These are phyloP conservation scores for Russula dissimulans DNA, from an alignment of 768 basidiomycete species.

Conservation along the genomic window DNA sequence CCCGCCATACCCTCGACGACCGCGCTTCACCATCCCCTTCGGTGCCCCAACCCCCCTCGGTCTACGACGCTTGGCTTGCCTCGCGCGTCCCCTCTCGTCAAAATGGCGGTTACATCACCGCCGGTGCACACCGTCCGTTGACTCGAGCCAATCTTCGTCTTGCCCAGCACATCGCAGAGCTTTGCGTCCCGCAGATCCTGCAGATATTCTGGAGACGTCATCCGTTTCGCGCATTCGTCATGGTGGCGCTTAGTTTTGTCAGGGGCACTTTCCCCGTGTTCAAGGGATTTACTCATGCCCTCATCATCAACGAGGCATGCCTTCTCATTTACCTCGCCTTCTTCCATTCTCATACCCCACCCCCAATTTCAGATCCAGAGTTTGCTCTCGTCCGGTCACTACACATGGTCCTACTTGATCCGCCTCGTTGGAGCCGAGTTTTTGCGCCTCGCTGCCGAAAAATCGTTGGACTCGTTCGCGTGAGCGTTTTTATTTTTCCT, in stretches of 20 bases:
- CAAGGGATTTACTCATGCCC: slow-evolving; percentile 77
- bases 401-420: slow-evolving; percentile 58
- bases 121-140: slow-evolving; percentile 64
- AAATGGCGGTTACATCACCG: slow-evolving; percentile 27
- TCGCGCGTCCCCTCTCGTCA: slow-evolving; percentile 19
- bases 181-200: slow-evolving; percentile 49
- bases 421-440: slow-evolving; percentile 55
- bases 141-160: slow-evolving; percentile 46
- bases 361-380: slow-evolving; percentile 47
- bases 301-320: slow-evolving; percentile 76
- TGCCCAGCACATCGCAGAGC: slow-evolving; percentile 45
- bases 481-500: slow-evolving; percentile 30
- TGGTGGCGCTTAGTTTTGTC: slow-evolving; percentile 60
- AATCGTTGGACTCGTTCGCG: slow-evolving; percentile 62
- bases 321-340: background rate
- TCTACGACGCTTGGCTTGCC: slow-evolving; percentile 25
- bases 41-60: background rate
- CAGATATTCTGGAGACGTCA: slow-evolving; percentile 44
- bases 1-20: background rate
- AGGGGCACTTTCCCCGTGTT: slow-evolving; percentile 75
- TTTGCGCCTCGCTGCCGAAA: slow-evolving; percentile 52
- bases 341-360: background rate
- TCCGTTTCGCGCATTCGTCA: slow-evolving; percentile 58
- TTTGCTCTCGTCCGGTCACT: slow-evolving; percentile 58
- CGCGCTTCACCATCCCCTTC: background rate